Percentiles rank a stretch among this genome's conserved stretches.
Conservation (phyloP, 176 grass and related monocot species). For the Hsuehochloa calcarea region DNA sequence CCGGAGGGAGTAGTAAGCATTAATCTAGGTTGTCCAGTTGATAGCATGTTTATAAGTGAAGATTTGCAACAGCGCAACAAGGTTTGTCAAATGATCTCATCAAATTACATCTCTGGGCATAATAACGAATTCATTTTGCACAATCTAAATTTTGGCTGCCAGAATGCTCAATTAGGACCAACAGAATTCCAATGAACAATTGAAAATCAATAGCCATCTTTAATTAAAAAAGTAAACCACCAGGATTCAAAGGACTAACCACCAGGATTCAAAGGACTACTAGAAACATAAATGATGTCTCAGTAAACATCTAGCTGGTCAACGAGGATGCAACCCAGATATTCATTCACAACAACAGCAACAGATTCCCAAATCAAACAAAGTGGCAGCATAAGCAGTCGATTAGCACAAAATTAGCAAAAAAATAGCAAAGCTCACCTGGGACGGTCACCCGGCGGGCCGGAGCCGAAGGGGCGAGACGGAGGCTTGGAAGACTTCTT, state of each 20-base stretch:
- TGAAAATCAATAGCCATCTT: too few species aligned
- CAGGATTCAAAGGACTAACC: background rate
- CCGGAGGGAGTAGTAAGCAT: background rate
- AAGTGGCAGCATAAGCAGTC: background rate
- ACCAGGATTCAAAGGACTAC: background rate
- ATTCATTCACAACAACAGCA: background rate
- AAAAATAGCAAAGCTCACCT: conserved; percentile 34
- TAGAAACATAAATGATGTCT: background rate
- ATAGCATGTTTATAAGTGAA: background rate
- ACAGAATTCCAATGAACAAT: too few species aligned
- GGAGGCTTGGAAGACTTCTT: conserved; percentile 90
- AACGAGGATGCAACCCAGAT: background rate
- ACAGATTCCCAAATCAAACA: background rate
- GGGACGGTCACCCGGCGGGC: conserved; percentile 75
- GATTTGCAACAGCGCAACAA: background rate
- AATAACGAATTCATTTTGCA: too few species aligned
- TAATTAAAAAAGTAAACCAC: background rate
- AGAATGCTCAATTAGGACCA: background rate
- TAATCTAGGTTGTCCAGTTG: background rate
- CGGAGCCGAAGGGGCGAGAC: conserved; percentile 73
- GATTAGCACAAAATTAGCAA: background rate
- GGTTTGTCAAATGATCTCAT: background rate
- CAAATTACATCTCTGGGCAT: too few species aligned
- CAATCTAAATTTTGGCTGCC: background rate
- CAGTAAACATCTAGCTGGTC: background rate